Conservation (phyloP, 495 filamentous ascomycete species). For the Trichoderma erinaceum region DNA sequence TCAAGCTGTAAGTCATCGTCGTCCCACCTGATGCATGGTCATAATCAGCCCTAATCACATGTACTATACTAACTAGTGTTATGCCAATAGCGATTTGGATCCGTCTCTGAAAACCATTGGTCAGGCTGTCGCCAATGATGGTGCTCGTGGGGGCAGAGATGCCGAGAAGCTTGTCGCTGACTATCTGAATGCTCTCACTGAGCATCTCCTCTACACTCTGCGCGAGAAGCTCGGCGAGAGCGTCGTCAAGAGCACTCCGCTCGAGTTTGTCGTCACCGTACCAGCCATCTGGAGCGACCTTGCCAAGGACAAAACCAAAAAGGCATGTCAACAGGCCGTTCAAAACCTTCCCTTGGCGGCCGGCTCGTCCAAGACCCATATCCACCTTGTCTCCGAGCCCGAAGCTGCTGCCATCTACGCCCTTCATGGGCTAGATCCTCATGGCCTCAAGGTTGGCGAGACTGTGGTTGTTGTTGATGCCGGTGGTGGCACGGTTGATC, state of each 20-base stretch:
- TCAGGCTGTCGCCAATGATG: slow-evolving; percentile 29
- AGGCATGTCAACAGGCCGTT: slow-evolving; percentile 38
- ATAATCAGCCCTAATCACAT: slow-evolving; percentile 17
- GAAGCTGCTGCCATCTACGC: slow-evolving; percentile 55
- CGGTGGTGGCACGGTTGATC: slow-evolving; percentile 54
- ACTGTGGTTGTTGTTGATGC: slow-evolving; percentile 54
- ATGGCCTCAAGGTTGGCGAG: slow-evolving; percentile 39
- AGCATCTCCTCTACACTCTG: slow-evolving; percentile 36
- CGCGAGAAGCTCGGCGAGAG: slow-evolving; percentile 32
- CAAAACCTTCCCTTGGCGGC: slow-evolving; percentile 24
- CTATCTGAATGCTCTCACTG: slow-evolving; percentile 40
- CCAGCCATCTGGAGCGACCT: slow-evolving; percentile 52
- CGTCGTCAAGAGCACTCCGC: slow-evolving; percentile 33
- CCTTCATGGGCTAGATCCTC: slow-evolving; percentile 39
- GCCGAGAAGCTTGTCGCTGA: slow-evolving; percentile 32
- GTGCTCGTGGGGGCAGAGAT: slow-evolving; percentile 27
- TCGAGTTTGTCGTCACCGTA: slow-evolving; percentile 48
- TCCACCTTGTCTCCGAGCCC: slow-evolving; percentile 48
- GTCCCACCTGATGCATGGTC: background rate
- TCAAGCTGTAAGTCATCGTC: slow-evolving; percentile 43
- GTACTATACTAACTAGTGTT: slow-evolving; percentile 1
- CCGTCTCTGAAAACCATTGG: slow-evolving; percentile 24
- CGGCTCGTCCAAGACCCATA: slow-evolving; percentile 26
- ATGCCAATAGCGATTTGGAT: slow-evolving; percentile 22
- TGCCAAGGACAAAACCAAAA: slow-evolving; percentile 42